These are phyloP conservation scores for Lepidium sativum DNA, from an alignment of 345 rosid genomes.

Conservation along the genomic window DNA sequence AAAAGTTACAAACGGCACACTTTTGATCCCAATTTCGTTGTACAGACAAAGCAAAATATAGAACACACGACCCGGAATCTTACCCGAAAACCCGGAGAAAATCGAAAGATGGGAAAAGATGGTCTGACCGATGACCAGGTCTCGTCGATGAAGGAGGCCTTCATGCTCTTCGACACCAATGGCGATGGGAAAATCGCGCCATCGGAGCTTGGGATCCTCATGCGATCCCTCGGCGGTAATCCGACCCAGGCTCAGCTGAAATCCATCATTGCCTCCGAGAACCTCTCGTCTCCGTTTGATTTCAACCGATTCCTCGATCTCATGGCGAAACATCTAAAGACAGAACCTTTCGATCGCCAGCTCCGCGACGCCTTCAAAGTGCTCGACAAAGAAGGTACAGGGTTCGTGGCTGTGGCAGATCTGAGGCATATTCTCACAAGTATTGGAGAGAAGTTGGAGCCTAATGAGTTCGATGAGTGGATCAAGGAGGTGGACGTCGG, in stretches of 20 bases:
- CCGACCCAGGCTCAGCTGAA: slow-evolving; percentile 83
- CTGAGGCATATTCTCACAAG: slow-evolving; percentile 82
- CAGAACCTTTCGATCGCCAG: slow-evolving; percentile 92
- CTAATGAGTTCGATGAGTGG: slow-evolving; percentile 90
- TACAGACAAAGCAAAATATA: slow-evolving; percentile 14
- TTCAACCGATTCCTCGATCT: slow-evolving; percentile 76
- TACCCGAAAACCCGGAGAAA: background rate
- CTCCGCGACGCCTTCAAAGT: slow-evolving; percentile 89
- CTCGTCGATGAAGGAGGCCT: slow-evolving; percentile 87
- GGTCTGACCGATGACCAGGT: slow-evolving; percentile 83
- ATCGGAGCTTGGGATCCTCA: slow-evolving; percentile 75
- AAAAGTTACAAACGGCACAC: background rate
- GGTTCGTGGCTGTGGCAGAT: slow-evolving; percentile 76
- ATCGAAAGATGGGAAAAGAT: slow-evolving; percentile 44
- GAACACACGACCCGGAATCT: slow-evolving; percentile 5
- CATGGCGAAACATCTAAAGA: slow-evolving; percentile 77
- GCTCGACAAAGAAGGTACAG: slow-evolving; percentile 71
- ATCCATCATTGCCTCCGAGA: slow-evolving; percentile 56
- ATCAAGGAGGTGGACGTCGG: slow-evolving; percentile 79
- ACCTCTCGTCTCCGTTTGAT: slow-evolving; percentile 65
- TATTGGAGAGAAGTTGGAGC: slow-evolving; percentile 81
- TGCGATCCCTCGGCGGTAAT: slow-evolving; percentile 92
- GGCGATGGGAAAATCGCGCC: slow-evolving; percentile 89
- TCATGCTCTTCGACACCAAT: slow-evolving; percentile 84
- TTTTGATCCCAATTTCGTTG: slow-evolving; percentile 7